Conservation (phyloP, 2,329 filamentous ascomycete species). For the Monosporascus ibericus region DNA sequence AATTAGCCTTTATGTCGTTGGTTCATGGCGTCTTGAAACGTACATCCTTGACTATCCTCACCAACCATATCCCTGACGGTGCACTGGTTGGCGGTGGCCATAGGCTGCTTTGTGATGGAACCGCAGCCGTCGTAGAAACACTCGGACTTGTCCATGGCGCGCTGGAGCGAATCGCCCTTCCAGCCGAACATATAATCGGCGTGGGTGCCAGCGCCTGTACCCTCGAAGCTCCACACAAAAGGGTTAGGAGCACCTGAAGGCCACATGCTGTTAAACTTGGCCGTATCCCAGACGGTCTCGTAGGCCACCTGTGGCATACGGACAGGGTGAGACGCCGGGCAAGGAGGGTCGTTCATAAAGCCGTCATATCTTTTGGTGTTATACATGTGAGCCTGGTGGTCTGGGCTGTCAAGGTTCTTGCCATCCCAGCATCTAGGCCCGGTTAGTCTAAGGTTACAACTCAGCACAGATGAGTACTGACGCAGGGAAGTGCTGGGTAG, state of each 20-base stretch:
- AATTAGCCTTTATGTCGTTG: slow-evolving; percentile 1
- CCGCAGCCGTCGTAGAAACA: slow-evolving; percentile 29
- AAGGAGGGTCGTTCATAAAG: slow-evolving; percentile 17
- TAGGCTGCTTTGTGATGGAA: slow-evolving; percentile 18
- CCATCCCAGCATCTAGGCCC: slow-evolving; percentile 14
- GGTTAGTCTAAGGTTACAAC: background rate
- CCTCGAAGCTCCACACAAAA: slow-evolving; percentile 22
- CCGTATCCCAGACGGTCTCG: slow-evolving; percentile 38
- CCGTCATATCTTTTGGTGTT: slow-evolving; percentile 16
- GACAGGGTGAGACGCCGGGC: slow-evolving; percentile 20
- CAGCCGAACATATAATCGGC: slow-evolving; percentile 33
- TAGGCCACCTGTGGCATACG: slow-evolving; percentile 32
- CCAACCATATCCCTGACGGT: slow-evolving; percentile 17
- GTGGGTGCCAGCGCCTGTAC: slow-evolving; percentile 26
- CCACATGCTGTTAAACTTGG: slow-evolving; percentile 30
- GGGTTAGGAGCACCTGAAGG: slow-evolving; percentile 21
- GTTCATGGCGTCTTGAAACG: slow-evolving; percentile 4
- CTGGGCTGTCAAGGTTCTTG: slow-evolving; percentile 16
- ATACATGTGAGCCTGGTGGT: slow-evolving; percentile 18
- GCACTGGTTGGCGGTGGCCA: slow-evolving; percentile 18
- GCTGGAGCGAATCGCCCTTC: slow-evolving; percentile 22
- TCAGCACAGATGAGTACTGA: slow-evolving; percentile 7
- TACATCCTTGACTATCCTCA: slow-evolving; percentile 21
- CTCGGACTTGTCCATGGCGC: slow-evolving; percentile 28
- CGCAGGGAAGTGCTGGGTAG: slow-evolving; percentile 31